phyloP scores from a whole-genome alignment of 352 stramenopile species.

The Globisporangium nodosum region DNA sequence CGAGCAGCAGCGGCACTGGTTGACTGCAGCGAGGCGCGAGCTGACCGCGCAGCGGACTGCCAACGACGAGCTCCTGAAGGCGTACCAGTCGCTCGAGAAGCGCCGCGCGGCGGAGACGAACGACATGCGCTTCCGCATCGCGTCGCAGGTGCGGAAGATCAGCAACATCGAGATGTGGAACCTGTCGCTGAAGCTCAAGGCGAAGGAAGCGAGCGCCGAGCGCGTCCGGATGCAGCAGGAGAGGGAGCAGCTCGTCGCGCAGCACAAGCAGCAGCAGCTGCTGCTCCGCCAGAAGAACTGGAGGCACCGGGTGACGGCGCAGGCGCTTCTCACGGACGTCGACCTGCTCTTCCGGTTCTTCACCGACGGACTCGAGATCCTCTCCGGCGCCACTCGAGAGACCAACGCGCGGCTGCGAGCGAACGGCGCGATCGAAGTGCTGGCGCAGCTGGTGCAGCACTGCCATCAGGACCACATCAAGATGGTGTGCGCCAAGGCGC shows the following conservation, averaged over 20 bases:
- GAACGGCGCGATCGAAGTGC: slow-evolving; percentile 62
- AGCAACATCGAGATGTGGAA: slow-evolving; percentile 83
- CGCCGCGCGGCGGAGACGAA: slow-evolving; percentile 67
- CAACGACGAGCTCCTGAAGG: slow-evolving; percentile 62
- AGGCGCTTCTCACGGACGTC: slow-evolving; percentile 61
- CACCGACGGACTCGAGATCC: slow-evolving; percentile 42
- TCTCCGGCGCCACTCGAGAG: slow-evolving; percentile 37
- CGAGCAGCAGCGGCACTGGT: slow-evolving; percentile 56
- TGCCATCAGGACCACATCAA: slow-evolving; percentile 29
- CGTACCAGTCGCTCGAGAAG: slow-evolving; percentile 63
- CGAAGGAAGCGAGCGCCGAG: slow-evolving; percentile 50
- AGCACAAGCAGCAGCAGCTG: slow-evolving; percentile 66
- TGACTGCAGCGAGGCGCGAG: slow-evolving; percentile 62
- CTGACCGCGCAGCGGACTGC: slow-evolving; percentile 57
- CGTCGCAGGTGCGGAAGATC: slow-evolving; percentile 59
- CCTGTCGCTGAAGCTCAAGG: slow-evolving; percentile 60
- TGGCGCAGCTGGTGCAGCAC: slow-evolving; percentile 39
- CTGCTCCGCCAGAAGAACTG: slow-evolving; percentile 61
- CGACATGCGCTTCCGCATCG: slow-evolving; percentile 73
- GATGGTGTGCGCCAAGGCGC: slow-evolving; percentile 39
- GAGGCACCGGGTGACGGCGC: slow-evolving; percentile 59
- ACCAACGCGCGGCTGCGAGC: slow-evolving; percentile 48
- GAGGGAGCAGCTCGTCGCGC: slow-evolving; percentile 29
- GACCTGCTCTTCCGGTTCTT: slow-evolving; percentile 69
- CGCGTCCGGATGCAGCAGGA: slow-evolving; percentile 40